Evolutionary conservation across 768 basidiomycete species (phyloP).

Genomic region (Lentinula sp.): DNA sequence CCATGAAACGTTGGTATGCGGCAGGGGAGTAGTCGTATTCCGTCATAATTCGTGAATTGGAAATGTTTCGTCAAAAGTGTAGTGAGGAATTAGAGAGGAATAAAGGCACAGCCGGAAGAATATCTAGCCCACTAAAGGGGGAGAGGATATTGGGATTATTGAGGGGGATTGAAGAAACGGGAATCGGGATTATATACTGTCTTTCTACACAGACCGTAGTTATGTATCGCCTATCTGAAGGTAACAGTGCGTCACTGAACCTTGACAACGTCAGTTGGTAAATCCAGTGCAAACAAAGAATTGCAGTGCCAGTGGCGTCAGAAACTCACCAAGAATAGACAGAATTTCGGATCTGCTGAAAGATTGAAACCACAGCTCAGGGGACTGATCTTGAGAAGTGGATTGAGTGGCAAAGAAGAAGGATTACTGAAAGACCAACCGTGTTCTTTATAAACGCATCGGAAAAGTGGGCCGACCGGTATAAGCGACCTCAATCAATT

Average conservation of each 20-base stretch:
- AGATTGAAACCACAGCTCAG: not conserved
- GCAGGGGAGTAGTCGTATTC: slow-evolving; percentile 42
- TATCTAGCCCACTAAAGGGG: not conserved
- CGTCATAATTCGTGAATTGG: slow-evolving; percentile 23
- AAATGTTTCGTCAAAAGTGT: not conserved
- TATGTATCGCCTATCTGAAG: not conserved
- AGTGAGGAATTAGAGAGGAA: not conserved
- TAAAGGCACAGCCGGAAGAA: not conserved
- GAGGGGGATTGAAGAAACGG: not conserved
- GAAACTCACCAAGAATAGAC: not conserved
- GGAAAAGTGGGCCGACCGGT: not conserved
- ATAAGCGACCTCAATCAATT: not conserved
- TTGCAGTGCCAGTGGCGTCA: not conserved
- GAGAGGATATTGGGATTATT: not conserved
- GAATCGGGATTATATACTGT: not conserved
- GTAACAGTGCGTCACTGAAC: not conserved
- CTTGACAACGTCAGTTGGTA: not conserved
- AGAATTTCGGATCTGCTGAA: not conserved
- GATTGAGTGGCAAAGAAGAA: not conserved
- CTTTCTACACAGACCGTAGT: not conserved
- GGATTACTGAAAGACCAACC: not conserved
- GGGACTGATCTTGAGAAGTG: not conserved
- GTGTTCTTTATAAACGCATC: not conserved
- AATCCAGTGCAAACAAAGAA: not conserved
- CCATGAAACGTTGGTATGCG: slow-evolving; percentile 28